Evolutionary conservation across 805 yeast genomes (phyloP).

Genomic region (Starmerella roubikii): DNA sequence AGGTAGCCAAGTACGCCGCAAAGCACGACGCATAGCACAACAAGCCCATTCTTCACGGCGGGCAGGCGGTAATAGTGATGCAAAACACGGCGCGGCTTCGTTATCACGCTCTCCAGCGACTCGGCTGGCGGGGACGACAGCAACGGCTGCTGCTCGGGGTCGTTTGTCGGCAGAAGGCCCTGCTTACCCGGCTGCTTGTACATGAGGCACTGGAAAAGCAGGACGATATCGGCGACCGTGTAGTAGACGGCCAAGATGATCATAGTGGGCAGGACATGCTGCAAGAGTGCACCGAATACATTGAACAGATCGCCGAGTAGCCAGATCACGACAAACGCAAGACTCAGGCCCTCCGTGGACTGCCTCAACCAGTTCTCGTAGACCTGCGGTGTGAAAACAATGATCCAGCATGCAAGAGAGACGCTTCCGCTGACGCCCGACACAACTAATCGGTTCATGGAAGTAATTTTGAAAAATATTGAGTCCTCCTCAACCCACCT

Average conservation of each 20-base stretch:
- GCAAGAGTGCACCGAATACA: conserved; percentile 78
- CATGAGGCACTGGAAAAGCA: conserved; percentile 68
- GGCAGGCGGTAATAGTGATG: conserved; percentile 3
- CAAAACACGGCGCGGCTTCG: neutral
- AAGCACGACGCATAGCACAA: conserved; percentile 52
- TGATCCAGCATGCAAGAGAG: conserved; percentile 94
- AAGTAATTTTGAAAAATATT: neutral
- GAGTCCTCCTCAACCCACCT: too few species aligned
- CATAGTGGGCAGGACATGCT: conserved; percentile 90
- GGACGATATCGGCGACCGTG: conserved; percentile 76
- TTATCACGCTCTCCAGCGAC: neutral
- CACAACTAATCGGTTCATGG: conserved; percentile 3
- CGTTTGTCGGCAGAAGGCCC: conserved; percentile 1
- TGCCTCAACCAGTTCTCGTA: conserved; percentile 65
- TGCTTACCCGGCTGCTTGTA: conserved; percentile 28
- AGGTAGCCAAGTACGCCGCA: conserved; percentile 87
- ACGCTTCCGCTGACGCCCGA: conserved; percentile 41
- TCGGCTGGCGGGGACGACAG: neutral
- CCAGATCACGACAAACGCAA: conserved; percentile 81
- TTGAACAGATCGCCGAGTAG: conserved; percentile 87
- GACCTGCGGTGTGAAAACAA: conserved; percentile 93
- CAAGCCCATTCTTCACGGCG: conserved; percentile 27
- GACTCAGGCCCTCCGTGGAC: conserved; percentile 79
- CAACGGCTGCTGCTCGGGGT: conserved; percentile 11
- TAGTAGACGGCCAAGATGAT: conserved; percentile 82